Conservation (phyloP, 495 filamentous ascomycete species). For the Bacidia gigantensis region DNA sequence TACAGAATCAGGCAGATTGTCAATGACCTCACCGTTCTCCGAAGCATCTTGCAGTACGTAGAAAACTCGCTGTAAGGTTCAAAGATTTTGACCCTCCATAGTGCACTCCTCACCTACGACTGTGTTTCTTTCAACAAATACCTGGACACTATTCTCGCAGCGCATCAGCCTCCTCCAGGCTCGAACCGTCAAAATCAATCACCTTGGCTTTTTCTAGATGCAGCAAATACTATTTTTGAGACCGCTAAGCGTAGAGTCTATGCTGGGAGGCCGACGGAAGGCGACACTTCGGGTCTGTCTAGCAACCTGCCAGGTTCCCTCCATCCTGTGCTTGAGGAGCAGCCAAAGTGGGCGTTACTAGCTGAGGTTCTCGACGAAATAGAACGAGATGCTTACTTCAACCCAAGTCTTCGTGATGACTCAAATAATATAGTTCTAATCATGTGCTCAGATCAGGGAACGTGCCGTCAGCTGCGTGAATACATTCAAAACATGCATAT, state of each 20-base stretch:
- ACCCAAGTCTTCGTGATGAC: conserved; percentile 59
- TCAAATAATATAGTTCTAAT: conserved; percentile 84
- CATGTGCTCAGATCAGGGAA: conserved; percentile 85
- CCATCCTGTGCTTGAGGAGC: conserved; percentile 82
- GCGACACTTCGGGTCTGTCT: conserved; percentile 24
- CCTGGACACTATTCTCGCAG: conserved; percentile 84
- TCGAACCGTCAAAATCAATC: conserved; percentile 79
- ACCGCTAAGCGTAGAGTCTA: conserved; percentile 88
- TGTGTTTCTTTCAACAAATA: conserved; percentile 85
- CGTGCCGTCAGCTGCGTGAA: conserved; percentile 79
- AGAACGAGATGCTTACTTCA: conserved; percentile 78
- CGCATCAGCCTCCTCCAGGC: conserved; percentile 76
- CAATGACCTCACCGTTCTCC: conserved; percentile 69
- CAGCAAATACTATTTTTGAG: conserved; percentile 85
- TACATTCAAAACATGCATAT: conserved; percentile 86
- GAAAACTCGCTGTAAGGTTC: conserved; percentile 7
- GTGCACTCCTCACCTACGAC: conserved; percentile 69
- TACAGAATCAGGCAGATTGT: conserved; percentile 92
- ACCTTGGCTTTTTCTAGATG: conserved; percentile 93
- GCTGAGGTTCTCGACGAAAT: conserved; percentile 86
- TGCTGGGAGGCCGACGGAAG: conserved; percentile 45
- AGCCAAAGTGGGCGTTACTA: conserved; percentile 83
- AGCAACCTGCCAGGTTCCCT: conserved; percentile 49
- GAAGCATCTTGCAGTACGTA: conserved; percentile 64
- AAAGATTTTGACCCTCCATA: conserved; percentile 13